phyloP scores from a whole-genome alignment of 495 filamentous ascomycete species.

The Penicillium lagena region DNA sequence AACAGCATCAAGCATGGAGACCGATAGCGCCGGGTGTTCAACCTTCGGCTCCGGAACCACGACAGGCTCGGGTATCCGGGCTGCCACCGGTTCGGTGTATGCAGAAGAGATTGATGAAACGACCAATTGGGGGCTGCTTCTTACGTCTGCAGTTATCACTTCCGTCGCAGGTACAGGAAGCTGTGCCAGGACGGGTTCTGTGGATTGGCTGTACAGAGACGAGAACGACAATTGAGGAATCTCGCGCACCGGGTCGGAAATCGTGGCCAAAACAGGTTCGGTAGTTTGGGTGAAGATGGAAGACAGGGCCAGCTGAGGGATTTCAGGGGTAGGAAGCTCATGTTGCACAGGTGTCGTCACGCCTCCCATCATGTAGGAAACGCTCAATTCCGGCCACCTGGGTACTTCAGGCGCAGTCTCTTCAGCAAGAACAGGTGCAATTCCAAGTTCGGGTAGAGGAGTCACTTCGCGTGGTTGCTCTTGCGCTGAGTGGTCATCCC shows the following conservation, averaged over 20 bases:
- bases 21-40: constrained; percentile 17
- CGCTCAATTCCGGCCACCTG: constrained; percentile 20
- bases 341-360: constrained; percentile 26
- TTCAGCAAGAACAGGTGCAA: constrained; percentile 30
- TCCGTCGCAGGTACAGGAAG: constrained; percentile 9
- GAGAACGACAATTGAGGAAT: constrained; percentile 20
- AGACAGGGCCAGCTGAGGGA: constrained; percentile 19
- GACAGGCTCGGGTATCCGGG: constrained; percentile 19
- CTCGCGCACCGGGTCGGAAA: constrained; percentile 12
- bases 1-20: constrained; percentile 28
- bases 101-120: constrained; percentile 44
- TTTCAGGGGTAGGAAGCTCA: constrained; percentile 10
- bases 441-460: constrained; percentile 13
- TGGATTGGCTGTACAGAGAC: constrained; percentile 12
- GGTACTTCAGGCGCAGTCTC: constrained; percentile 32
- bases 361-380: constrained; percentile 24
- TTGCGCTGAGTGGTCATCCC: constrained; percentile 22
- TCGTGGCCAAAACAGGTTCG: constrained; percentile 17
- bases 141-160: constrained; percentile 6
- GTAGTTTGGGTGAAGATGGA: constrained; percentile 26
- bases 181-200: constrained; percentile 14
- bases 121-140: constrained; percentile 20
- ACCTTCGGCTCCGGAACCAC: constrained; percentile 23
- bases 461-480: constrained; percentile 9
- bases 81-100: constrained; percentile 42